Base-by-base conservation (phyloP, 352 stramenopile species). In the Phytophthora citrophthora region DNA sequence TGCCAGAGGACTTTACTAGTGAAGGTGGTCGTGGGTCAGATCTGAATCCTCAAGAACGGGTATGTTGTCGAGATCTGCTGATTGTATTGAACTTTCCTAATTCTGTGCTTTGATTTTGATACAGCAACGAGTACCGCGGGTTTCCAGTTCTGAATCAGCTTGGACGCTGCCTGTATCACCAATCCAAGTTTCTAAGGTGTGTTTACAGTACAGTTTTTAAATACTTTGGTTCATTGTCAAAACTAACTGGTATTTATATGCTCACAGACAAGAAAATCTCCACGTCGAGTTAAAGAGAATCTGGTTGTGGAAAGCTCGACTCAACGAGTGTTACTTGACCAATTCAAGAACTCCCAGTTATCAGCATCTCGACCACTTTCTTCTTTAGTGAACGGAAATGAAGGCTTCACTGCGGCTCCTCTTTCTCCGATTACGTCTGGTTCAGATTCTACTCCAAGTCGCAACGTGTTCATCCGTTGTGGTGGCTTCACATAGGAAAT, bases 241-340 rank as follows among this genome's bases (percentile, higher is more conserved):
- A 31, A 26, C 39, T 32, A 39, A 13, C 29, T 34, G 7, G 44
- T 8, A 18, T 39, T 24, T 24, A 32, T 27, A 27, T 29, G 6
- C 26, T 10, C 18, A 34, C 53, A 66, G 50, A 49, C 61, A 16
- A 47, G 47, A 23, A 67, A 54, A 20, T 26, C 51, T 0, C 45
- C 58, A 15, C 49, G 58, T 3, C 38, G 76, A 36, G 61, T 41
- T 20, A 46, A 83, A 1, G 81, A 90, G 60, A 79, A 70, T 23
- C 31, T 89, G 2, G 68, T 88, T 4, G 26, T 81, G 26, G 79
- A 82, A 49, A 80, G 79, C 52, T 77, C 76, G 7, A 76, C 72
- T 11, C 72, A 90, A 56, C 81, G 81, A 9, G 38, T 47, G 18
- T 13, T 82, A 31, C 67, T 90, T 2, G 75, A 89, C 12, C 79